Evolutionary conservation across 495 filamentous ascomycete genomes (phyloP), one percentile per base, ranked within the genome.

Genomic region (Copromyces sp.): DNA sequence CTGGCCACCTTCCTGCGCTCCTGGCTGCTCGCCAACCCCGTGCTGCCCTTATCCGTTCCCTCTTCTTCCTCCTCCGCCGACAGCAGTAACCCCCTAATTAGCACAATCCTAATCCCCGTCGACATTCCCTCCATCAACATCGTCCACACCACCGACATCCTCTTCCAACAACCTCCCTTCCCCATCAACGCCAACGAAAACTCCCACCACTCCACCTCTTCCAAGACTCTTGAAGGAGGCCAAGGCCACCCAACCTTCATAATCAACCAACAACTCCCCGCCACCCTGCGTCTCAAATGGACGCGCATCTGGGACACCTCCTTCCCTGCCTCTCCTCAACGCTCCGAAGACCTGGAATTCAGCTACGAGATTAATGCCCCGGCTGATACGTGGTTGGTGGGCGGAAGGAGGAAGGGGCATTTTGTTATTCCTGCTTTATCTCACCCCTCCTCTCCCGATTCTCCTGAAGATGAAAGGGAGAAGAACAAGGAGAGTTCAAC

Each of bases 101-200:
- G 82, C 17, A 84, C 86, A 12, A 89, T 94, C 71, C 81, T 88
- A 6, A 91, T 94, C 71, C 88, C 91, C 1, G 93, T 98, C 24
- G 92, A 97, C 61, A 87, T 98, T n/a, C 96, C 95, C 0, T 87
- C 91, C 8, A 85, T 97, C 35, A 89, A 92, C 71, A 88, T 98
- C 37, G 90, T 98, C 3, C 91, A 95, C 81, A 96, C 91, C 1
- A 92, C 91, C 20, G 90, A 94, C 70, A 87, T 98, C 59, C 85
- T 85, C 37, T 83, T 94, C 14, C 78, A 80, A 12, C 73, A 75
- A 59, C 78, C 80, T 39, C 70, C 82, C n/a, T 75, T 75, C 0
- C 79, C 78, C 4, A 77, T 80, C 59, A 75, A 29, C 53, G 3
- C 12, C 53, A 37, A 40, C 79, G 68, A 77, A 75, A 68, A 79